These are phyloP conservation scores for Candida nitratophila DNA, from an alignment of 805 yeast species.

Conservation along the genomic window DNA sequence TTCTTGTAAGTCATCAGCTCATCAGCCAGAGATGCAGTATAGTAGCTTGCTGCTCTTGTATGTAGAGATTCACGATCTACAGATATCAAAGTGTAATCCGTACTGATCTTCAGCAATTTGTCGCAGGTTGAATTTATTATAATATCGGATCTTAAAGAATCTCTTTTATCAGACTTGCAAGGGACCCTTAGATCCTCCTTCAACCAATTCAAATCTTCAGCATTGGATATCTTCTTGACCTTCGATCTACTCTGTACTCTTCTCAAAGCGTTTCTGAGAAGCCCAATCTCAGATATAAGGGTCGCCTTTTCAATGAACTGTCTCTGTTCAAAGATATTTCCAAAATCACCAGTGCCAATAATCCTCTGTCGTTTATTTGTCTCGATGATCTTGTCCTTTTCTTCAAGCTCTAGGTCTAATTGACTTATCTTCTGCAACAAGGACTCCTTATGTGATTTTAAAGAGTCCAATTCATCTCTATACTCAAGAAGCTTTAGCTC, in stretches of 20 bases:
- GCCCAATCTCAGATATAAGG: not conserved
- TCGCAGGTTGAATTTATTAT: not conserved
- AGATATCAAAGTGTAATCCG: not conserved
- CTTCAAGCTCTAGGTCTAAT: constrained; percentile 16
- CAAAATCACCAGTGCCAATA: constrained; percentile 25
- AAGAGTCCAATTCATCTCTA: constrained; percentile 13
- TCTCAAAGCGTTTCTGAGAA: not conserved
- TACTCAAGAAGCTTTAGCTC: constrained; percentile 21
- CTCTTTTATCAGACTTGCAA: not conserved
- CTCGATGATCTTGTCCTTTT: constrained; percentile 20
- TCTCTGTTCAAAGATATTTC: constrained; percentile 27
- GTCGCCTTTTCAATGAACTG: constrained; percentile 19
- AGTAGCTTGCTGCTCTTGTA: not conserved
- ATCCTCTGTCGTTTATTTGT: constrained; percentile 17
- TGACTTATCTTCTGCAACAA: constrained; percentile 10
- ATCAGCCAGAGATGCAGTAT: not conserved
- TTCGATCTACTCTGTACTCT: not conserved
- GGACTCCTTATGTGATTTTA: constrained; percentile 17
- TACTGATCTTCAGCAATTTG: not conserved
- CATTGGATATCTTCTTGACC: not conserved
- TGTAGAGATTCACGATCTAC: not conserved
- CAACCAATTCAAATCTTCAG: not conserved
- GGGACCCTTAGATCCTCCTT: not conserved
- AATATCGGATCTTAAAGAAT: not conserved
- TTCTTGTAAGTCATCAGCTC: not conserved